Conservation (phyloP, 192 early-diverging fungal species). For the Funneliformis geosporum region DNA sequence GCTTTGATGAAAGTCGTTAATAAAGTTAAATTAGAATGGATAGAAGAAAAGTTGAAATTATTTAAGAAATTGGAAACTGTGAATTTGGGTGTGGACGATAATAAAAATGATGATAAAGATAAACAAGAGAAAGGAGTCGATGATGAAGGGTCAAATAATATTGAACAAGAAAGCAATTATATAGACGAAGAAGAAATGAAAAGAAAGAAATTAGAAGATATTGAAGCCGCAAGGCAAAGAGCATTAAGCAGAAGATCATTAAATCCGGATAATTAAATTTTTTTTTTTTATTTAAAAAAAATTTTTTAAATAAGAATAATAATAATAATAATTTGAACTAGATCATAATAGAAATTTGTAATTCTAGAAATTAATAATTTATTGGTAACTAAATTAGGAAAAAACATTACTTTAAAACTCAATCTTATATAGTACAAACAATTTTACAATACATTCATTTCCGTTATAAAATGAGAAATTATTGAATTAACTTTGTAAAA, state of each 20-base stretch:
- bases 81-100: constrained; percentile 11
- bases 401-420: too few relatives aligned
- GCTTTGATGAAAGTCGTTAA: constrained; percentile 97
- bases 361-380: too few relatives aligned
- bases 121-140: constrained; percentile 3
- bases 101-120: neutral
- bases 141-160: neutral
- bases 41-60: constrained; percentile 70
- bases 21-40: constrained; percentile 85
- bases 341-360: too few relatives aligned
- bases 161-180: neutral
- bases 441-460: too few relatives aligned
- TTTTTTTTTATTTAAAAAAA: neutral
- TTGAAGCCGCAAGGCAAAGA: constrained; percentile 47
- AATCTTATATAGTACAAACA: too few relatives aligned
- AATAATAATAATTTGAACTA: too few relatives aligned
- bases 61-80: constrained; percentile 1
- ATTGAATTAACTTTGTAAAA: neutral
- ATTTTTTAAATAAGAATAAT: too few relatives aligned
- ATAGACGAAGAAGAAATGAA: constrained; percentile 33
- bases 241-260: constrained; percentile 43
- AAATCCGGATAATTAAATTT: neutral
- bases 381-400: too few relatives aligned
- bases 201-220: constrained; percentile 39
- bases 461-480: too few relatives aligned